Evolutionary conservation across 169 alveolate species (phyloP), one percentile per base, ranked within the genome.

Genomic region (Plasmodium berghei): DNA sequence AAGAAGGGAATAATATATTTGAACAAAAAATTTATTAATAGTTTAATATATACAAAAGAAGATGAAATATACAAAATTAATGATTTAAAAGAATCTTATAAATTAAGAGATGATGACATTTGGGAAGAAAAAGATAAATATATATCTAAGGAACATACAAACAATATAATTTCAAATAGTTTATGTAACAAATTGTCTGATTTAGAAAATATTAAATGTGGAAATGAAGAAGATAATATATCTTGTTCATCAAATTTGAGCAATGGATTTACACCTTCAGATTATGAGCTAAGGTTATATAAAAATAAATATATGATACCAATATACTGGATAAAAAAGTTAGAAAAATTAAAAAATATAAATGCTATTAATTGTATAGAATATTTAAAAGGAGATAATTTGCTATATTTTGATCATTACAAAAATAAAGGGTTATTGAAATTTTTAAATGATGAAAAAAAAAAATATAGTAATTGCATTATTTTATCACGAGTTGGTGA

Each of bases 401-500:
- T 71, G n/a, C 10, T 86, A 20, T 86, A 86, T 52, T 86, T 70
- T 86, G 91, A 86, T 22, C 58, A 59, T 70, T 86, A 71, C 14
- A 86, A 86, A 61, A 70, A 86, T 72, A 86, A 86, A 61, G 91
- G 91, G 1, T 71, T 86, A 54, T 22, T 73, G n/a, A 92, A 92
- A 67, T 89, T 92, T 28, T 55, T 94, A 48, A 80, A 61, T 40
- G 88, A 61, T 26, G 95, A 91, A 24, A 94, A 90, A 73, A 80
- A 70, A 16, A 66, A 80, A 58, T 88, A 92, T 62, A 93, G 88
- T 14, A 67, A 88, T 48, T 77, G 80, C 28, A 89, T 94, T 14
- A 91, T 94, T 46, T 61, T 92, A 16, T 42, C 89, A 28, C 46
- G 94, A 9, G 92, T 48, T 14, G 96, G 95, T 8, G 87, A 64